phyloP scores from a whole-genome alignment of 2,329 filamentous ascomycete genomes.

The Cytospora schulzeri region DNA sequence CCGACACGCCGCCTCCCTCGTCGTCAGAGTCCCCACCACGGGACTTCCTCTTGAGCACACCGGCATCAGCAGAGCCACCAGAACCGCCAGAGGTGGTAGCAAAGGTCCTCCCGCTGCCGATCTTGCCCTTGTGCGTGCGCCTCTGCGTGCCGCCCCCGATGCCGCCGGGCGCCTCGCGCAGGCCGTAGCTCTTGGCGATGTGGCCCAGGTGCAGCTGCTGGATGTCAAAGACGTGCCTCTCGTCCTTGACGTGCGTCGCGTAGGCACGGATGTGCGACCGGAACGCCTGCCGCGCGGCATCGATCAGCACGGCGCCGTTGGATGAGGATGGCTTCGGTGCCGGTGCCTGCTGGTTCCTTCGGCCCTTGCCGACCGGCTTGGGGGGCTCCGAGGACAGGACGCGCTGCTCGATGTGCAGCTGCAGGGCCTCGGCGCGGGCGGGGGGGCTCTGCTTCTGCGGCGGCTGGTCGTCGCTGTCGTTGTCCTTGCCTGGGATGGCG shows the following conservation, averaged over 20 bases:
- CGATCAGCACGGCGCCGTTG: slow-evolving; percentile 63
- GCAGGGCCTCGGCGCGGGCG: slow-evolving; percentile 55
- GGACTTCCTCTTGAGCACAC: slow-evolving; percentile 29
- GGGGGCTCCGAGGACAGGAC: slow-evolving; percentile 44
- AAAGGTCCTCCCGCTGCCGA: slow-evolving; percentile 38
- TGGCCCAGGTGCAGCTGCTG: slow-evolving; percentile 89
- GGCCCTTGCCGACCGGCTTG: slow-evolving; percentile 26
- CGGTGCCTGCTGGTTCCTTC: slow-evolving; percentile 46
- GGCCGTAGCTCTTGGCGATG: slow-evolving; percentile 87
- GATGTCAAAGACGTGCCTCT: slow-evolving; percentile 88
- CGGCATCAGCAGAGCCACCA: slow-evolving; percentile 10
- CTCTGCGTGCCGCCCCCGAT: slow-evolving; percentile 65
- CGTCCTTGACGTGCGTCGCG: slow-evolving; percentile 85
- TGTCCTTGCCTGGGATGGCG: slow-evolving; percentile 58
- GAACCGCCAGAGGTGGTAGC: slow-evolving; percentile 15
- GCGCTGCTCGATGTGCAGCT: slow-evolving; percentile 62
- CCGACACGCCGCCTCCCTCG: slow-evolving; percentile 42
- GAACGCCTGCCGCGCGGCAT: slow-evolving; percentile 81
- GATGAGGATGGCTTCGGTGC: background rate
- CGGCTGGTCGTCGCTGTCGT: slow-evolving; percentile 48
- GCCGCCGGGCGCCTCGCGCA: slow-evolving; percentile 84
- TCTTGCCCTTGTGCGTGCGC: slow-evolving; percentile 43
- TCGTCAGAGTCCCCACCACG: slow-evolving; percentile 41
- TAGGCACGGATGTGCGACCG: slow-evolving; percentile 94
- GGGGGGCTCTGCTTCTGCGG: slow-evolving; percentile 49